A percentile compares a stretch with the other conserved stretches of the same genome.
Conservation (phyloP, 768 basidiomycete species). For the Leccinum imitatum region DNA sequence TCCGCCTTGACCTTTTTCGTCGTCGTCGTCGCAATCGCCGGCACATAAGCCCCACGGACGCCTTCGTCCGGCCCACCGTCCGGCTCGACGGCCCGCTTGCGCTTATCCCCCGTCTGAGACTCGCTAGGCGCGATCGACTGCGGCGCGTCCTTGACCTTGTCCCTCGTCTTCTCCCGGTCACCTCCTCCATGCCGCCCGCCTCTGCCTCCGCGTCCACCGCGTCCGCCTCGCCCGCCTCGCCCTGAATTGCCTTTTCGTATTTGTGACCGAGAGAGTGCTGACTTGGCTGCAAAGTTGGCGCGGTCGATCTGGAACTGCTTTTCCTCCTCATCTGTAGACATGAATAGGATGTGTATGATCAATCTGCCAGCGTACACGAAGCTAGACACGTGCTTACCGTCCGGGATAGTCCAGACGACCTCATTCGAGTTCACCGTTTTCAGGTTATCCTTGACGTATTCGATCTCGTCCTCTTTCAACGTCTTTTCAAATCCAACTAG, state of each 20-base stretch:
- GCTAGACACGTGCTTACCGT: constrained; percentile 41
- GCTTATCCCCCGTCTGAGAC: constrained; percentile 64
- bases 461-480: constrained; percentile 69
- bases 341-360: background rate
- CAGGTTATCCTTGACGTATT: constrained; percentile 63
- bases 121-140: constrained; percentile 32
- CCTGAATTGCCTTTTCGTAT: constrained; percentile 36
- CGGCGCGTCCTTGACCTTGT: constrained; percentile 15
- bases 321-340: constrained; percentile 62
- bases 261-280: constrained; percentile 40
- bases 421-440: constrained; percentile 63
- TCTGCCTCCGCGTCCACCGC: constrained; percentile 35
- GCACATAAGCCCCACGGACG: constrained; percentile 60
- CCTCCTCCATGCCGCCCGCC: constrained; percentile 28
- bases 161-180: constrained; percentile 19
- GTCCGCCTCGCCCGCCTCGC: constrained; percentile 48
- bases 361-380: background rate
- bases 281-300: constrained; percentile 64
- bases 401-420: constrained; percentile 62
- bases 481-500: constrained; percentile 60
- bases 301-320: constrained; percentile 73
- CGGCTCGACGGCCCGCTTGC: constrained; percentile 74
- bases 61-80: constrained; percentile 75
- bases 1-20: constrained; percentile 42
- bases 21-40: constrained; percentile 36